A percentile compares a stretch with the other conserved stretches of the same genome.
These are phyloP conservation scores for Phylloporus arenicola DNA, from an alignment of 768 basidiomycete species.

Conservation along the genomic window DNA sequence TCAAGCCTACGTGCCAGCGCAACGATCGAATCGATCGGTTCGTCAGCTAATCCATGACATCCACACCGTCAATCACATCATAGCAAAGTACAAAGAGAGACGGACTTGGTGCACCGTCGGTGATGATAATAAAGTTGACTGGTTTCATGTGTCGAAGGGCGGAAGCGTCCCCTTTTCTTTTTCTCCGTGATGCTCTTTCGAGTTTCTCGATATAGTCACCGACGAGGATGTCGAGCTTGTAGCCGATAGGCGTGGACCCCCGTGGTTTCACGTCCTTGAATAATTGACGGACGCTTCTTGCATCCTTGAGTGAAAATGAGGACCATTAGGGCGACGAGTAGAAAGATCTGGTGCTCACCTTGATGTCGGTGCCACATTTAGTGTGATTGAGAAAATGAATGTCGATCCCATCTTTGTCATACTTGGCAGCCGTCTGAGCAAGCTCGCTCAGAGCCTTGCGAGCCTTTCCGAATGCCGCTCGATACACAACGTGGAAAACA, in stretches of 20 bases:
- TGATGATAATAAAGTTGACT: constrained; percentile 55
- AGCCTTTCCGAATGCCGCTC: constrained; percentile 1
- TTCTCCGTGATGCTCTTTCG: constrained; percentile 27
- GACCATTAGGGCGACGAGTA: not conserved
- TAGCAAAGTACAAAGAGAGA: not conserved
- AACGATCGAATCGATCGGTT: constrained; percentile 45
- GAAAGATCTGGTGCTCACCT: constrained; percentile 23
- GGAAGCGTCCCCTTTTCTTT: constrained; percentile 16
- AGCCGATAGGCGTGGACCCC: constrained; percentile 44
- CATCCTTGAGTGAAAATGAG: constrained; percentile 27
- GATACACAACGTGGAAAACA: not conserved
- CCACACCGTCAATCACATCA: not conserved
- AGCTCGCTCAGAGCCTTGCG: constrained; percentile 35
- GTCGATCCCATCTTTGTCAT: constrained; percentile 58
- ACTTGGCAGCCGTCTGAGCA: constrained; percentile 42
- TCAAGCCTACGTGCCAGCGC: constrained; percentile 48
- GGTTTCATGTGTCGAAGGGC: constrained; percentile 42
- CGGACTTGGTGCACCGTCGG: constrained; percentile 59
- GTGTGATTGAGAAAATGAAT: constrained; percentile 52
- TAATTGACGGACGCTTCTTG: constrained; percentile 33
- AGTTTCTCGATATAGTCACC: constrained; percentile 33
- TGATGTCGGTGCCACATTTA: constrained; percentile 32
- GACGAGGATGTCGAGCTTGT: constrained; percentile 37
- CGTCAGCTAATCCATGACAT: constrained; percentile 37
- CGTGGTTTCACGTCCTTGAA: constrained; percentile 41